Evolutionary conservation across 495 filamentous ascomycete species (phyloP), one percentile per base, ranked within the genome.

Genomic region (Penicillium roqueforti): DNA sequence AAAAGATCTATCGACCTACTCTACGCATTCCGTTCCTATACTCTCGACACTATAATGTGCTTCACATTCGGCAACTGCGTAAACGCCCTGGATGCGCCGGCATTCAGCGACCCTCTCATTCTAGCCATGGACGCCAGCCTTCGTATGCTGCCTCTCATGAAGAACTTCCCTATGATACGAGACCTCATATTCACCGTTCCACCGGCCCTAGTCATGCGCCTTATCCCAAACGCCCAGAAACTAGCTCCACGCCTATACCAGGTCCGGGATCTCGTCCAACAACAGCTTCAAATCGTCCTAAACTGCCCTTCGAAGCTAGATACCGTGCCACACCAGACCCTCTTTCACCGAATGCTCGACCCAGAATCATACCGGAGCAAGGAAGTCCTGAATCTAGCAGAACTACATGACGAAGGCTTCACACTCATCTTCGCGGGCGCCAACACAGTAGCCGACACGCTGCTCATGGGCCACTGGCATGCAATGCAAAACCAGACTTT

Each of bases 391-490:
- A 20, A 50, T 20, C 6, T 50, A 16, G 40, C 47, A 26, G 47
- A 32, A 0, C 34, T 50, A 11, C 47, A 50, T 14, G 47, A 50
- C 20, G 47, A 50, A 26, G 47, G 47, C 16, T 50, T 50, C 34
- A 50, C 47, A 13, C 47, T 50, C 38, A 50, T 50, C 20, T 50
- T 50, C 34, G 47, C 47, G 16, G 47, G 47, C 19, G 34, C 47
- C 13, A 50, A 50, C 28, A 50, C 47, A 19, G 47, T 50, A 22
- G 47, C 47, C 14, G 47, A 50, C n/a, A 50, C 47, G 4, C n/a
- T 50, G 11, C 34, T 50, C 2, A 50, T 50, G 47, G 47, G 47
- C 38, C 47, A 50, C 47, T 50, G 47, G 47, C 47, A 50, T 13
- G 3, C 22, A 38, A 50, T 50, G 36, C 47, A 50, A 11, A 28